A percentile compares a stretch with the other conserved stretches of the same genome.
phyloP scores from a whole-genome alignment of 345 rosid species.

The Cardamine resedifolia region DNA sequence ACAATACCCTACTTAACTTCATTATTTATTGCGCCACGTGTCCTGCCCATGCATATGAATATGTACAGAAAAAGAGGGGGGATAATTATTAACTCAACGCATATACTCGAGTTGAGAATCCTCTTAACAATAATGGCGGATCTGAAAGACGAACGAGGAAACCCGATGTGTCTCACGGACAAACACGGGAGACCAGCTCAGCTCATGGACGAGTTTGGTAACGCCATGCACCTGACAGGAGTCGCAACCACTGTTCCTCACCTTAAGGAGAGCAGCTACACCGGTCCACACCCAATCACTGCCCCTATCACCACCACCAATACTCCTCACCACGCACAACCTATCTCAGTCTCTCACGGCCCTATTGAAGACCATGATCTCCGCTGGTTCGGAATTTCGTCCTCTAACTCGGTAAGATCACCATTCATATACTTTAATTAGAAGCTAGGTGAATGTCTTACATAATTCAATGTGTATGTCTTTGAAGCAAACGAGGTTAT shows the following conservation, averaged over 20 bases:
- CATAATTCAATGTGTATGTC: background rate
- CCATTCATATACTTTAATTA: background rate
- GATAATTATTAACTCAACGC: background rate
- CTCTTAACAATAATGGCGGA: slow-evolving; percentile 47
- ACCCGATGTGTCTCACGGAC: slow-evolving; percentile 48
- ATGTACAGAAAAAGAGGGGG: background rate
- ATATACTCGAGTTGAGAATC: background rate
- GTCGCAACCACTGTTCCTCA: slow-evolving; percentile 48
- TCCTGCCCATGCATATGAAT: slow-evolving; percentile 10
- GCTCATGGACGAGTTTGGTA: slow-evolving; percentile 59
- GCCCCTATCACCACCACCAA: slow-evolving; percentile 33
- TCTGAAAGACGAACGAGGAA: slow-evolving; percentile 58
- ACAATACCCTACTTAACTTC: background rate
- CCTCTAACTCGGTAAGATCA: slow-evolving; percentile 1
- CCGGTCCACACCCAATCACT: slow-evolving; percentile 35
- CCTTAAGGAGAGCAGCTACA: slow-evolving; percentile 33
- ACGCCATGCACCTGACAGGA: slow-evolving; percentile 57
- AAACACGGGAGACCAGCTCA: slow-evolving; percentile 54
- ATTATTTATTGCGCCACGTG: slow-evolving; percentile 19
- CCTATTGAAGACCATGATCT: slow-evolving; percentile 9
- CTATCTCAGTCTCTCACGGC: slow-evolving; percentile 24
- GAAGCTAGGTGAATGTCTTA: background rate
- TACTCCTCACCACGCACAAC: slow-evolving; percentile 32
- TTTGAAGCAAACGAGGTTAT: background rate
- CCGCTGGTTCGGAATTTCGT: background rate